Conservation (phyloP, 1,284 basidiomycete genomes). For the Termitomyces sp. region DNA sequence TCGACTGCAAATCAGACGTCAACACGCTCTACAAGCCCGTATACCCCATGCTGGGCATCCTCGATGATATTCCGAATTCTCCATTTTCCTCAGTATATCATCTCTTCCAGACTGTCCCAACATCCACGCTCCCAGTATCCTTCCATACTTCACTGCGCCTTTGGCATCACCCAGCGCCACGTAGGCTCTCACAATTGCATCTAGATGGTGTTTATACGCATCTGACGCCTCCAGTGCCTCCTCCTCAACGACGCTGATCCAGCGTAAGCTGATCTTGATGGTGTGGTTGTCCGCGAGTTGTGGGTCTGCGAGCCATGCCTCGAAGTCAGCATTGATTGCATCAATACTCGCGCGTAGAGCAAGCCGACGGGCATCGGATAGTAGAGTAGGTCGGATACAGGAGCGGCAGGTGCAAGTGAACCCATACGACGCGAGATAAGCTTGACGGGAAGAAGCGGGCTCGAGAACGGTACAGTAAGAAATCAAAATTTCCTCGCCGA, state of each 20-base stretch:
- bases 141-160: slow-evolving; percentile 16
- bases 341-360: slow-evolving; percentile 13
- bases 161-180: slow-evolving; percentile 15
- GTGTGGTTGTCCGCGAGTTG: slow-evolving; percentile 15
- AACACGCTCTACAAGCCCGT: slow-evolving; percentile 3
- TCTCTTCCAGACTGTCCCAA: slow-evolving; percentile 14
- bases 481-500: slow-evolving; percentile 23
- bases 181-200: slow-evolving; percentile 17
- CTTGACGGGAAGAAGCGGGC: slow-evolving; percentile 14
- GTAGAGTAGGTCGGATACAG: slow-evolving; percentile 10
- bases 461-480: slow-evolving; percentile 18
- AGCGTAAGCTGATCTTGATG: slow-evolving; percentile 16
- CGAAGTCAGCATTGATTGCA: slow-evolving; percentile 10
- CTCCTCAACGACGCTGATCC: slow-evolving; percentile 15
- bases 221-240: slow-evolving; percentile 18
- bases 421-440: slow-evolving; percentile 17
- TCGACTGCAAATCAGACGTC: neutral
- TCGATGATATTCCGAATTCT: slow-evolving; percentile 10
- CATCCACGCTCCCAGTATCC: slow-evolving; percentile 13
- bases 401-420: slow-evolving; percentile 17
- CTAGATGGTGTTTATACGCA: slow-evolving; percentile 15
- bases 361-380: slow-evolving; percentile 15
- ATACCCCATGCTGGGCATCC: slow-evolving; percentile 10
- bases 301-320: slow-evolving; percentile 15
- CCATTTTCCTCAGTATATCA: slow-evolving; percentile 11